Conservation (phyloP, 2,329 filamentous ascomycete genomes). For the Sarocladiaceae sp. region DNA sequence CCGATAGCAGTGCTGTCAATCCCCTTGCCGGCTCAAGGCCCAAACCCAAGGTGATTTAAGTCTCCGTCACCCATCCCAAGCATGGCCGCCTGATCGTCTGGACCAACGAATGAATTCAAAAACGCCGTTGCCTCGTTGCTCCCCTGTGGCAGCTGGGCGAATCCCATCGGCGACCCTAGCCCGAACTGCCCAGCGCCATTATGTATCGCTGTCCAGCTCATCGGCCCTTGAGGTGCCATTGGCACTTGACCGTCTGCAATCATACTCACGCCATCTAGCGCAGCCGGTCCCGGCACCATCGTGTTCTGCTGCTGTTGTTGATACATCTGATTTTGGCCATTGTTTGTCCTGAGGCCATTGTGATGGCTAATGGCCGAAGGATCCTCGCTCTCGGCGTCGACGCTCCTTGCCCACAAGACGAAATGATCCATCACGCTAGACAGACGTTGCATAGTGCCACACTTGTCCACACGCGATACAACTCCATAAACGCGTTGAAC, state of each 20-base stretch:
- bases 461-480: conserved; percentile 19
- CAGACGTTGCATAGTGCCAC: conserved; percentile 23
- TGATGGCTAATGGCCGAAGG: background rate
- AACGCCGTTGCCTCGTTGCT: background rate
- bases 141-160: background rate
- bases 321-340: no score
- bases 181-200: background rate
- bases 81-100: conserved; percentile 8
- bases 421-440: conserved; percentile 21
- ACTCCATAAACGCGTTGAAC: conserved; percentile 14
- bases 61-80: conserved; percentile 3
- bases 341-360: background rate
- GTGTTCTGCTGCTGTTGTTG: no score
- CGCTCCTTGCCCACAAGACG: conserved; percentile 15
- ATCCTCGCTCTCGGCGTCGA: background rate
- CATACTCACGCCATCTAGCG: no score
- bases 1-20: no score
- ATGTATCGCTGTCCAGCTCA: background rate
- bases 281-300: no score
- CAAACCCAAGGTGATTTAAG: no score
- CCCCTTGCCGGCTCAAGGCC: no score
- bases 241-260: background rate
- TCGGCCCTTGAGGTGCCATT: background rate
- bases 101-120: background rate
- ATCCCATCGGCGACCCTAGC: background rate